These are phyloP conservation scores for Bolboschoenoplectus hybrid DNA, from an alignment of 202 grass and related monocot genomes.

Conservation along the genomic window DNA sequence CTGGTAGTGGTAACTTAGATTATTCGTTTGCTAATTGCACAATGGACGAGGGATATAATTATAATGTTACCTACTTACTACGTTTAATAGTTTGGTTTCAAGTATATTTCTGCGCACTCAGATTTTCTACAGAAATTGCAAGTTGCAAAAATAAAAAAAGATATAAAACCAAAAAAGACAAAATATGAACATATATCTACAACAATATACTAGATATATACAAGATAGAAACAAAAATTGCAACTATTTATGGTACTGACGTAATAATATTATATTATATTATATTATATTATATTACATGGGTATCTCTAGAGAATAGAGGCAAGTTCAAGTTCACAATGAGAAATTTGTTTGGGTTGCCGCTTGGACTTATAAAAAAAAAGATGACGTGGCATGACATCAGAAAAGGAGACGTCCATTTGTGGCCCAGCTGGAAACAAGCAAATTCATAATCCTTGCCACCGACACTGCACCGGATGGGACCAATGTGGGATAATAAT, in stretches of 20 bases:
- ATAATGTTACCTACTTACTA: too few relatives aligned
- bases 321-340: neutral
- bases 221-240: neutral
- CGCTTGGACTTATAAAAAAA: neutral
- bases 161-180: neutral
- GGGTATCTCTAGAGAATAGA: neutral
- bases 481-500: neutral
- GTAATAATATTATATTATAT: neutral
- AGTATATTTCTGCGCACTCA: neutral
- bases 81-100: neutral
- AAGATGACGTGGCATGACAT: constrained; percentile 1
- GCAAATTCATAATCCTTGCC: constrained; percentile 5
- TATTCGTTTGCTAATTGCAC: neutral
- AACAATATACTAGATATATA: neutral
- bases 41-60: too few relatives aligned
- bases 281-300: too few relatives aligned
- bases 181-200: neutral
- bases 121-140: neutral
- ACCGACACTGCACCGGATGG: constrained; percentile 23
- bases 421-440: neutral
- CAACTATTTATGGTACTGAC: neutral
- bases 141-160: neutral
- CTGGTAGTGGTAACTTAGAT: too few relatives aligned
- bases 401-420: constrained; percentile 29
- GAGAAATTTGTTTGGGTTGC: neutral